Evolutionary conservation across 1,284 basidiomycete genomes (phyloP).

Genomic region (Rhizopogon parksii): DNA sequence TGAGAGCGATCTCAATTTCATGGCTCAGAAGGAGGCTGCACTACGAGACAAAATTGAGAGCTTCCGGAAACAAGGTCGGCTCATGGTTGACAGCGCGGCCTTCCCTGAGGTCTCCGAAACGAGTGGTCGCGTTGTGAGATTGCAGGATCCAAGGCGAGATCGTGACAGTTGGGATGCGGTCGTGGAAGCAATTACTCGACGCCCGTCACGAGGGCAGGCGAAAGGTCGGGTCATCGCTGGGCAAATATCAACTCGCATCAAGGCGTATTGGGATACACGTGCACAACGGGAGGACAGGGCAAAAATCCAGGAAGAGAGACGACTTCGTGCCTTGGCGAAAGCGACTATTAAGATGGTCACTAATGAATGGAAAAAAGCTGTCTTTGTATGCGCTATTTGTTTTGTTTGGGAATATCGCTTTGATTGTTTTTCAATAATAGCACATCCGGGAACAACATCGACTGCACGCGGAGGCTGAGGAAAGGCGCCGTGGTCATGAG

Average conservation of each 20-base stretch:
- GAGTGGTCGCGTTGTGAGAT: neutral
- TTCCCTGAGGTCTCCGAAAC: slow-evolving; percentile 5
- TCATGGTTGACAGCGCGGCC: slow-evolving; percentile 16
- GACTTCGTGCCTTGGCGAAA: slow-evolving; percentile 64
- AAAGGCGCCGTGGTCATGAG: slow-evolving; percentile 65
- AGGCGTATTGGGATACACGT: slow-evolving; percentile 73
- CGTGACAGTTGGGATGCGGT: slow-evolving; percentile 53
- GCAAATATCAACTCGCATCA: slow-evolving; percentile 64
- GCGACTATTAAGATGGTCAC: slow-evolving; percentile 65
- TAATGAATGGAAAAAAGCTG: slow-evolving; percentile 85
- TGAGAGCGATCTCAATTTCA: slow-evolving; percentile 35
- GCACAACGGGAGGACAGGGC: slow-evolving; percentile 61
- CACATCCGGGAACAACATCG: slow-evolving; percentile 27
- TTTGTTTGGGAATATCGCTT: neutral
- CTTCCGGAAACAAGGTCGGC: slow-evolving; percentile 35
- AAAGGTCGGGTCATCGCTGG: slow-evolving; percentile 42
- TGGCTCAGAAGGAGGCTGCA: slow-evolving; percentile 43
- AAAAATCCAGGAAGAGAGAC: slow-evolving; percentile 60
- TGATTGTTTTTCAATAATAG: slow-evolving; percentile 7
- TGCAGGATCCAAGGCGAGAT: slow-evolving; percentile 27
- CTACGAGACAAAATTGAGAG: slow-evolving; percentile 48
- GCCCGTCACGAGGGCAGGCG: slow-evolving; percentile 35
- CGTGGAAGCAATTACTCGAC: slow-evolving; percentile 37
- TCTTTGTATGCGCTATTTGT: slow-evolving; percentile 56
- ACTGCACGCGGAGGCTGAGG: slow-evolving; percentile 40